phyloP scores from a whole-genome alignment of 768 basidiomycete species.

The Lentinula guzmanii region DNA sequence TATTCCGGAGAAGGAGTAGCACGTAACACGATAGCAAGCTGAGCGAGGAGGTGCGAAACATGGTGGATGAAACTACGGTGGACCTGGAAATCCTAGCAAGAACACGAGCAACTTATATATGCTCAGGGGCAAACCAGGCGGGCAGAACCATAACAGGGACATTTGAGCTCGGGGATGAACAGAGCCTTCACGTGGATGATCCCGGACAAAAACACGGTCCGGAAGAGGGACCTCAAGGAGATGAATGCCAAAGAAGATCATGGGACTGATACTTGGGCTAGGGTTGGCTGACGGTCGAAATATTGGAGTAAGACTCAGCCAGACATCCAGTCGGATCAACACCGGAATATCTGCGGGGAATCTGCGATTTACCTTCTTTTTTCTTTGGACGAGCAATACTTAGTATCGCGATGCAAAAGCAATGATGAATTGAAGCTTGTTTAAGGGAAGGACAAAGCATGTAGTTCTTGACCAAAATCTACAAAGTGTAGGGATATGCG shows the following conservation, averaged over 20 bases:
- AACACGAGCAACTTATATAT: neutral
- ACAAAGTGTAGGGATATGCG: no score
- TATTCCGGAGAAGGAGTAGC: neutral
- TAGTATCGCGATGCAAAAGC: no score
- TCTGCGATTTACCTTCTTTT: neutral
- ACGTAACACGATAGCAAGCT: neutral
- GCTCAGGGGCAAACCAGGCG: neutral
- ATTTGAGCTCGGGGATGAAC: neutral
- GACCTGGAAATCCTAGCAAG: neutral
- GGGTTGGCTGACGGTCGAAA: neutral
- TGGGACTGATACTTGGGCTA: neutral
- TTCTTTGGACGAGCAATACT: no score
- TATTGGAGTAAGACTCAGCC: neutral
- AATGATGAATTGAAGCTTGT: no score
- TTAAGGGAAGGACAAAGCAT: no score
- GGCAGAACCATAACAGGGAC: neutral
- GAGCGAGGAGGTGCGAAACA: neutral
- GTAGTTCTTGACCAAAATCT: no score
- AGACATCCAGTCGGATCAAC: neutral
- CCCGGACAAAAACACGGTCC: neutral
- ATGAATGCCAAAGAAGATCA: neutral
- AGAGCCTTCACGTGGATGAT: neutral
- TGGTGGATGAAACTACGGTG: neutral
- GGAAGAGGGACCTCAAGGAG: neutral
- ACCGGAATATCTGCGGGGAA: neutral